Conservation (phyloP, 768 basidiomycete species). For the Tricholoma hemisulphureum region DNA sequence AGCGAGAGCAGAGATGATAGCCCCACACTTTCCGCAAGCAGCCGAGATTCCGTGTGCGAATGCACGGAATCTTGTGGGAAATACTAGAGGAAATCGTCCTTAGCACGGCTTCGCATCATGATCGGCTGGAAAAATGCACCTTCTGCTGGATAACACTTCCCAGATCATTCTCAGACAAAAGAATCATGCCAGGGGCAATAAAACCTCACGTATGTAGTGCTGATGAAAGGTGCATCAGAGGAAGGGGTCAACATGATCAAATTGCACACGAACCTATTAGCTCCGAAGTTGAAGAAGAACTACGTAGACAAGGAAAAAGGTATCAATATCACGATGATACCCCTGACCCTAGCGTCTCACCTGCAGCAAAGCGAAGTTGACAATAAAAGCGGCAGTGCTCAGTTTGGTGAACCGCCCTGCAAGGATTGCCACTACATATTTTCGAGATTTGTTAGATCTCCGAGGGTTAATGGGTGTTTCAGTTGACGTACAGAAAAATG, state of each 20-base stretch:
- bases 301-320: slow-evolving; percentile 21
- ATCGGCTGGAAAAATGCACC: slow-evolving; percentile 8
- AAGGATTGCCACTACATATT: slow-evolving; percentile 62
- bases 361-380: slow-evolving; percentile 70
- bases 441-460: not conserved
- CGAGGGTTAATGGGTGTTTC: not conserved
- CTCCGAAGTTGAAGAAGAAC: slow-evolving; percentile 85
- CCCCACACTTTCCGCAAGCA: slow-evolving; percentile 71
- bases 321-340: not conserved
- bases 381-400: slow-evolving; percentile 60
- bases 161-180: not conserved
- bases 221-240: slow-evolving; percentile 14
- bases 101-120: not conserved
- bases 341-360: slow-evolving; percentile 20
- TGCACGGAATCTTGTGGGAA: slow-evolving; percentile 73
- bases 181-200: not conserved
- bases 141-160: slow-evolving; percentile 69
- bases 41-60: slow-evolving; percentile 76
- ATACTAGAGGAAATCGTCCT: slow-evolving; percentile 40
- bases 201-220: slow-evolving; percentile 54
- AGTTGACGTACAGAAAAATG: slow-evolving; percentile 53
- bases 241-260: no score
- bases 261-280: slow-evolving; percentile 51
- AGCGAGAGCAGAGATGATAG: slow-evolving; percentile 72
- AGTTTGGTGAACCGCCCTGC: slow-evolving; percentile 63